phyloP scores from a whole-genome alignment of 2,329 filamentous ascomycete species.

The Aspergillus eucalypticola region DNA sequence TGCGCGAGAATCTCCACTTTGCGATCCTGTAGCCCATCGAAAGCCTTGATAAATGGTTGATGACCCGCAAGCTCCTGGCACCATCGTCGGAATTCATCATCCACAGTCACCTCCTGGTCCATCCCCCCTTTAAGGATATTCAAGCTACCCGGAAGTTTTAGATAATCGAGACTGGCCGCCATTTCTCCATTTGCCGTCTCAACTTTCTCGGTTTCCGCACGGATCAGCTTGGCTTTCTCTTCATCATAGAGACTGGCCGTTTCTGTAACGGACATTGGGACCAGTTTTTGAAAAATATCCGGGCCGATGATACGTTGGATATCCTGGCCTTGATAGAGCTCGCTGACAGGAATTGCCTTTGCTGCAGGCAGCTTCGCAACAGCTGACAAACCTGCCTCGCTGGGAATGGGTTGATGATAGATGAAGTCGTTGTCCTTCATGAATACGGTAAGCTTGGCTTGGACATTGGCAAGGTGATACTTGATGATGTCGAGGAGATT shows the following conservation, averaged over 20 bases:
- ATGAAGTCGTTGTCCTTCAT: slow-evolving; percentile 97
- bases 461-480: slow-evolving; percentile 75
- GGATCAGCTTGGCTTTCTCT: slow-evolving; percentile 93
- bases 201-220: slow-evolving; percentile 90
- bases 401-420: slow-evolving; percentile 89
- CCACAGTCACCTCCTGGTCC: slow-evolving; percentile 82
- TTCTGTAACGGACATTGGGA: slow-evolving; percentile 93
- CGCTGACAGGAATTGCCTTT: slow-evolving; percentile 94
- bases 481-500: slow-evolving; percentile 79
- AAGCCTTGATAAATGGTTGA: slow-evolving; percentile 73
- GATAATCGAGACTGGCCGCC: slow-evolving; percentile 89
- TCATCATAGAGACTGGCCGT: slow-evolving; percentile 97
- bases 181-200: slow-evolving; percentile 94
- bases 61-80: slow-evolving; percentile 89
- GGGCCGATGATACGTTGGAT: slow-evolving; percentile 96
- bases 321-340: slow-evolving; percentile 94
- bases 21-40: slow-evolving; percentile 75
- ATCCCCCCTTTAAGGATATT: slow-evolving; percentile 91
- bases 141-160: slow-evolving; percentile 83
- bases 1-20: slow-evolving; percentile 72
- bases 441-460: slow-evolving; percentile 74
- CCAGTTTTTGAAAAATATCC: slow-evolving; percentile 94
- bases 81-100: slow-evolving; percentile 91
- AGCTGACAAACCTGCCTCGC: slow-evolving; percentile 75
- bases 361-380: slow-evolving; percentile 92